Percentiles rank a stretch among this genome's conserved stretches.
Evolutionary conservation across 2,329 filamentous ascomycete genomes (phyloP).

Genomic region (Fusarium proliferatum): DNA sequence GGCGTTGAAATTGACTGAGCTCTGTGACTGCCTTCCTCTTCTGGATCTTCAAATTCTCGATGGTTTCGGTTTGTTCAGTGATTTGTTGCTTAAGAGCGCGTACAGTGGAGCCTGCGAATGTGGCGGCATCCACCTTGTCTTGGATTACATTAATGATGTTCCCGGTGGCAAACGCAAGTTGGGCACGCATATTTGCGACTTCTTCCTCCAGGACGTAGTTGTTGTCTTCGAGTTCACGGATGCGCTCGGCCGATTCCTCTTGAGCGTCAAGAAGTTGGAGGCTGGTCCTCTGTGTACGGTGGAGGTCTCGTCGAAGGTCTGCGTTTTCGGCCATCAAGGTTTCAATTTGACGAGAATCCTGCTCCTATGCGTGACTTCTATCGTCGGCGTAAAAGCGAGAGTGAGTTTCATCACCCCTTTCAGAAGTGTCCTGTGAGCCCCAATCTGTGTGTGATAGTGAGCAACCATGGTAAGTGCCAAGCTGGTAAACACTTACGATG

Average conservation of each 20-base stretch:
- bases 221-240: not conserved
- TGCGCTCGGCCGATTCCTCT: not conserved
- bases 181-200: not conserved
- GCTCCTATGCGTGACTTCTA: not conserved
- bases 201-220: not conserved
- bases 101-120: accelerated
- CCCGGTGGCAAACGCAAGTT: accelerated
- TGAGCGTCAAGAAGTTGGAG: not conserved
- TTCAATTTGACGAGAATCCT: not conserved
- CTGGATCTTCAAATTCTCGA: no score
- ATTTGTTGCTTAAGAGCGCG: accelerated
- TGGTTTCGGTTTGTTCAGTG: accelerated
- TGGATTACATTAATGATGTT: not conserved
- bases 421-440: no score
- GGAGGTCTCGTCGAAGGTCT: not conserved
- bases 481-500: not conserved
- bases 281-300: accelerated
- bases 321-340: not conserved
- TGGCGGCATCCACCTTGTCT: not conserved
- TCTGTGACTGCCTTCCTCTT: no score
- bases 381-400: not conserved
- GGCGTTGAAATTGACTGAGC: no score
- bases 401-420: no score
- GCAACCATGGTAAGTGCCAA: not conserved
- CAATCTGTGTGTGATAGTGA: not conserved